These are phyloP conservation scores for Bruguiera parviflora DNA, from an alignment of 345 rosid species.

Conservation along the genomic window DNA sequence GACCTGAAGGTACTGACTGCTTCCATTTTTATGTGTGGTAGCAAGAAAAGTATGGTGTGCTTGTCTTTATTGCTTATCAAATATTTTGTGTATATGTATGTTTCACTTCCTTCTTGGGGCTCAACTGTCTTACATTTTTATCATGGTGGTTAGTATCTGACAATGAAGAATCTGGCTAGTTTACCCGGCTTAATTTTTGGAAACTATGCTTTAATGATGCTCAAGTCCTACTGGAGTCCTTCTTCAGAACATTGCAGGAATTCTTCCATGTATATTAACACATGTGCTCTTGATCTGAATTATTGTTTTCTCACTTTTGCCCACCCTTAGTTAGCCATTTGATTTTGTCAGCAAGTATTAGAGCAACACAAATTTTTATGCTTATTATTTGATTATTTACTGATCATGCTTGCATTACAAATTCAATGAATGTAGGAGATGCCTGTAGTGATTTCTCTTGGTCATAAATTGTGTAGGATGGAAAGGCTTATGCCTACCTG, in stretches of 20 bases:
- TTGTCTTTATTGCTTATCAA: background rate
- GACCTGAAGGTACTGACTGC: conserved; percentile 63
- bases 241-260: background rate
- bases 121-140: background rate
- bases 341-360: background rate
- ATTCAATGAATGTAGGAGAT: background rate
- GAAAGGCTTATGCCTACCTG: conserved; percentile 76
- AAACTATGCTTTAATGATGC: background rate
- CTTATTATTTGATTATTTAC: background rate
- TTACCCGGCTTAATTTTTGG: background rate
- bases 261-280: background rate
- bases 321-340: background rate
- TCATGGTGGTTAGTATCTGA: background rate
- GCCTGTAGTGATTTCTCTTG: conserved; percentile 17
- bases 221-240: background rate
- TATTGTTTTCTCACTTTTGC: background rate
- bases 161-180: too few relatives aligned
- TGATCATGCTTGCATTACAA: background rate
- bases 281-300: background rate
- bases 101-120: background rate
- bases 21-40: conserved; percentile 10
- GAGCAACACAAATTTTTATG: background rate
- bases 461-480: conserved; percentile 57
- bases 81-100: background rate
- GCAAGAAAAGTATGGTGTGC: background rate